These are phyloP conservation scores for Fermentozyma sake DNA, from an alignment of 1,139 yeast genomes.

Conservation along the genomic window DNA sequence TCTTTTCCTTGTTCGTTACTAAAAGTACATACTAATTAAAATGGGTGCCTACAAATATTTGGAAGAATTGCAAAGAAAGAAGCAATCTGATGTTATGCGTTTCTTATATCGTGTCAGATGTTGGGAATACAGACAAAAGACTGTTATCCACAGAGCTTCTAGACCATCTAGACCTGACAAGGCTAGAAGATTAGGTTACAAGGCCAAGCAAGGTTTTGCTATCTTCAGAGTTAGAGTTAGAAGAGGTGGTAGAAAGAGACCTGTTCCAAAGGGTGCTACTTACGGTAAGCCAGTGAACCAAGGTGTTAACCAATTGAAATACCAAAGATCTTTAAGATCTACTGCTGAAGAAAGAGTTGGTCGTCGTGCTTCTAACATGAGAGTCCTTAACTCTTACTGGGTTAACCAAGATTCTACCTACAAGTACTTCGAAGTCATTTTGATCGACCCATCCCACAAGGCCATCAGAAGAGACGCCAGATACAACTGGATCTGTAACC, in stretches of 20 bases:
- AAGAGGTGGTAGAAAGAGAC: constrained; percentile 99
- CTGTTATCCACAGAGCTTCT: constrained; percentile 97
- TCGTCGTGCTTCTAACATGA: constrained; percentile 97
- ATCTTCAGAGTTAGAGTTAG: constrained; percentile 98
- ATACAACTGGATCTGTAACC: constrained; percentile 99
- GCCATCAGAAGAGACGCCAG: constrained; percentile 99
- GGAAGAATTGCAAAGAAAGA: constrained; percentile 99
- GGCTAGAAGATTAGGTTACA: constrained; percentile 99
- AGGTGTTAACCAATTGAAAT: constrained; percentile 98
- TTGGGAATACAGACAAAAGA: constrained; percentile 99
- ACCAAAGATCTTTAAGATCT: constrained; percentile 96
- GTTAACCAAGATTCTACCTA: constrained; percentile 98
- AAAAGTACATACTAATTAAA: constrained; percentile 18
- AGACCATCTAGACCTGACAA: constrained; percentile 99
- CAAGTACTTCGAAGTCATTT: constrained; percentile 98
- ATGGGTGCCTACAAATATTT: constrained; percentile 99
- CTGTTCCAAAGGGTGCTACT: constrained; percentile 99
- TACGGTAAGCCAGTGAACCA: constrained; percentile 99
- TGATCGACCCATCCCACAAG: constrained; percentile 96
- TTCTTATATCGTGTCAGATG: constrained; percentile 99
- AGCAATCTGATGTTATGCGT: constrained; percentile 99
- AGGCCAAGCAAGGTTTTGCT: constrained; percentile 99
- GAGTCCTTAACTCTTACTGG: constrained; percentile 99
- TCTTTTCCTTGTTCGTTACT: constrained; percentile 12
- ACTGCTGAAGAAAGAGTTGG: constrained; percentile 99